Evolutionary conservation across 768 basidiomycete genomes (phyloP), one percentile per base, ranked within the genome.

Genomic region (Tephrocybe sp.): DNA sequence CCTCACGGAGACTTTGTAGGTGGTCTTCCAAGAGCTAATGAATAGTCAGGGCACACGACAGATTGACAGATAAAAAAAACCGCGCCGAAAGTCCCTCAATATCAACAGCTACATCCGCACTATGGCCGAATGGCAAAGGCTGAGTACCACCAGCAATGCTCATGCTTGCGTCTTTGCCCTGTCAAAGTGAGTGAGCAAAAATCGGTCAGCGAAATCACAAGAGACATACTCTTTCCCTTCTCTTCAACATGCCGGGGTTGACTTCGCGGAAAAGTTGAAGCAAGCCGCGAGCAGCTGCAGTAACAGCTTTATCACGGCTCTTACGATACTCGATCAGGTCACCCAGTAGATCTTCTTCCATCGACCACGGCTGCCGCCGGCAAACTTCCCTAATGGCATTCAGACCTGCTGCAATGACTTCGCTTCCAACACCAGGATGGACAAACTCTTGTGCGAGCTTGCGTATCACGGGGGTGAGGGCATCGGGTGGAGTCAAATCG

Each of bases 371-470:
- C 65, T 99, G 97, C 33, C 96, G 70, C 26, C 90, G 70, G 66
- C 93, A 97, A n/a, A 99, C 83, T 67, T 98, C 96, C 25, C 94
- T 79, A 36, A 99, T 93, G 14, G 92, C 82, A 67, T 99, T 99
- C 56, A 99, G 73, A n/a, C 97, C 97, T 0, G 96, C 97, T 1
- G 95, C 86, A 55, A 98, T 89, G 61, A 98, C 93, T 68, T 98
- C 94, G 59, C 88, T 83, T 1, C 92, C 92, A 2, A 98, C 97
- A 42, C 97, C 97, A 0, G 96, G 95, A 67, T 98, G 95, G 2
- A 99, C 90, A 59, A 98, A 99, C 65, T 99, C 96, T 61, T 88
- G 84, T 0, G 95, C 94, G 51, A 99, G 73, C 69, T 98, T 99
- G 43, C 84, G 80, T 50, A 99, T 74, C 39, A 95, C 90, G 11